Base-by-base conservation (phyloP, 176 grass and related monocot species). In the Phragmites australis region DNA sequence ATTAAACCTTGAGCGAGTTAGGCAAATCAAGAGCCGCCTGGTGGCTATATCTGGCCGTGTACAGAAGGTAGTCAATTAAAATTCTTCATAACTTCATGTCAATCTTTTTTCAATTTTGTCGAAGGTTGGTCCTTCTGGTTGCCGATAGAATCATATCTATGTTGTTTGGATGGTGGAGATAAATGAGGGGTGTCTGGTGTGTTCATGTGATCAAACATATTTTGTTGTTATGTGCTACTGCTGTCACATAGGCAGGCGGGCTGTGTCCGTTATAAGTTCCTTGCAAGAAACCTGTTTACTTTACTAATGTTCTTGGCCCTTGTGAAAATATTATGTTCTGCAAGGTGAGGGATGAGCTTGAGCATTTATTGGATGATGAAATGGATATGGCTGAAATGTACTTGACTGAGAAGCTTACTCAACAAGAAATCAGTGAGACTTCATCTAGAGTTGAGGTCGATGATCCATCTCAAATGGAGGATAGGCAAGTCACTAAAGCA, bases 311-410 rank as follows among this genome's bases (percentile, higher is more conserved):
- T 55, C 27, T 85, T 43, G 23, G 22, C 54, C 19, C 21, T 65
- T 87, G 31, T 40, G 47, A 59, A 67, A 78, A 68, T 34, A 57
- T 72, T 85, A 70, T 68, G 47, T 77, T 69, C 42, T 73, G 23
- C 42, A 71, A 95, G 93, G 93, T 95, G 64, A 92, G 93, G 49
- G 89, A 95, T 89, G 93, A 95, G 62, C 87, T 95, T 48, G 93
- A 95, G 80, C 93, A 92, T 82, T 86, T 95, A 78, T 85, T 95
- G 74, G 93, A 95, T 83, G 93, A 95, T 88, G 93, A 95, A 88
- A 95, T 95, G 93, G 93, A 95, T 72, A 95, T 95, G 93, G 93
- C 93, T 82, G 93, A 95, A 84, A 95, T 95, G 89, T 95, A 95
- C 82, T 84, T 95, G 80, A 95, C 93, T 54, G 93, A 92, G 79